Percentiles rank a stretch among this genome's conserved stretches.
These are phyloP conservation scores for Metschnikowia matae DNA, from an alignment of 805 yeast species.

Conservation along the genomic window DNA sequence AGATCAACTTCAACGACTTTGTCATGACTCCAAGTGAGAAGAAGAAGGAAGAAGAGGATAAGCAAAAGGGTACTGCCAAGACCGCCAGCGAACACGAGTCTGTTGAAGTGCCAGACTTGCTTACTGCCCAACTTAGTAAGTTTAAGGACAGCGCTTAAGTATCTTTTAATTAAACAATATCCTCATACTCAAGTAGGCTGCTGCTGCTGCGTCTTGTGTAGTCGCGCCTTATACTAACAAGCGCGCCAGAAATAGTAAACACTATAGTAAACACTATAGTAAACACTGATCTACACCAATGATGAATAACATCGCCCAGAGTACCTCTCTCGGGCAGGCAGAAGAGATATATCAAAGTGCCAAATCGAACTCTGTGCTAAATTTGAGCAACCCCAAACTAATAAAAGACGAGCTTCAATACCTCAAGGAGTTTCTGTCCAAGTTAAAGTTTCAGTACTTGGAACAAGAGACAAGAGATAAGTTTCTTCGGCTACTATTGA, in stretches of 20 bases:
- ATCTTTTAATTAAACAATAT: not conserved
- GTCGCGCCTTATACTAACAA: not conserved
- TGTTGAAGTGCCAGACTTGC: conserved; percentile 47
- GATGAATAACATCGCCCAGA: conserved; percentile 1
- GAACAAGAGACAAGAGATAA: conserved; percentile 72
- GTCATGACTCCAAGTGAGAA: conserved; percentile 42
- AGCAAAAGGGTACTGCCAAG: conserved; percentile 11
- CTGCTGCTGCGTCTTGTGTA: not conserved
- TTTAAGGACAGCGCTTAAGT: conserved; percentile 23
- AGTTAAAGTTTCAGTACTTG: conserved; percentile 59
- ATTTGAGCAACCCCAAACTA: conserved; percentile 9
- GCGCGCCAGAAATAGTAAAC: not conserved
- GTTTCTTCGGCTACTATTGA: conserved; percentile 51
- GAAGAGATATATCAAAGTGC: conserved; percentile 8
- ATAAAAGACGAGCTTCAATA: conserved; percentile 28
- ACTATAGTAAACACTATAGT: not conserved
- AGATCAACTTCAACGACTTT: conserved; percentile 42
- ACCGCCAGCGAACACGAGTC: conserved; percentile 38
- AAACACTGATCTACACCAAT: not conserved
- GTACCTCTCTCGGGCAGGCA: conserved; percentile 10
- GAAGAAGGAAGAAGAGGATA: conserved; percentile 17
- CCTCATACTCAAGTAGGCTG: not conserved
- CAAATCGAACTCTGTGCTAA: conserved; percentile 6
- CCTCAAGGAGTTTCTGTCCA: conserved; percentile 43
- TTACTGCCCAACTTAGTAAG: conserved; percentile 40